Percentiles rank a stretch among this genome's conserved stretches.
phyloP scores from a whole-genome alignment of 805 yeast genomes.

The Hanseniaspora guilliermondii region DNA sequence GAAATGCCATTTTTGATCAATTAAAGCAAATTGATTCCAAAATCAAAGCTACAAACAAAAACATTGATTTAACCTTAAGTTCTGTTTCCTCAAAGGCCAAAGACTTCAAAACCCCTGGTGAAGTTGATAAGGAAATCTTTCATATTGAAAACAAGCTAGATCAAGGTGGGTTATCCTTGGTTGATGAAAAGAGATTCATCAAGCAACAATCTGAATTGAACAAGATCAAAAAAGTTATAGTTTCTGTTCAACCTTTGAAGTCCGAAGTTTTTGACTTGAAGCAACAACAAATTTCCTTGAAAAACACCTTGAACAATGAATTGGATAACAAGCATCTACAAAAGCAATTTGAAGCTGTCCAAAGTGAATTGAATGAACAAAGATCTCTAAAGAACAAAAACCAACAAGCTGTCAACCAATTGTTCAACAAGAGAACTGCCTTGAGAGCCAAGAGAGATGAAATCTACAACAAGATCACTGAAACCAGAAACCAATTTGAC shows the following conservation, averaged over 20 bases:
- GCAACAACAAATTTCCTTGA: constrained; percentile 60
- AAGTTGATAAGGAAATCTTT: constrained; percentile 53
- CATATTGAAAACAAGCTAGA: constrained; percentile 63
- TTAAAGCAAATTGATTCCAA: constrained; percentile 56
- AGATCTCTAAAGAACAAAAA: constrained; percentile 46
- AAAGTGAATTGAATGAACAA: constrained; percentile 57
- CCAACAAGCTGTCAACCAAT: constrained; percentile 51
- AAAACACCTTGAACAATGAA: constrained; percentile 43
- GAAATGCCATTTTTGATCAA: constrained; percentile 44
- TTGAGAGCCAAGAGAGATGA: constrained; percentile 57
- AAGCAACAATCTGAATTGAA: constrained; percentile 77
- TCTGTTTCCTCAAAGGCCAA: constrained; percentile 35
- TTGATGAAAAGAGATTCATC: constrained; percentile 75
- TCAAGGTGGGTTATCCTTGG: constrained; percentile 69
- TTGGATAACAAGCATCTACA: constrained; percentile 52
- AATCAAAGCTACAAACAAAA: constrained; percentile 62
- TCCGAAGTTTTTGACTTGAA: constrained; percentile 68
- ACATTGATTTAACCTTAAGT: constrained; percentile 43
- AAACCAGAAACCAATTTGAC: constrained; percentile 62
- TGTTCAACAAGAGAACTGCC: constrained; percentile 54
- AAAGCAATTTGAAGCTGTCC: constrained; percentile 53
- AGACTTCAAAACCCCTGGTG: constrained; percentile 53
- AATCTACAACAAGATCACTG: constrained; percentile 52
- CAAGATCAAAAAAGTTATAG: constrained; percentile 68
- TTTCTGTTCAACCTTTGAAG: constrained; percentile 60